Base-by-base conservation (phyloP, 2,329 filamentous ascomycete species). In the Apiospora hydei region DNA sequence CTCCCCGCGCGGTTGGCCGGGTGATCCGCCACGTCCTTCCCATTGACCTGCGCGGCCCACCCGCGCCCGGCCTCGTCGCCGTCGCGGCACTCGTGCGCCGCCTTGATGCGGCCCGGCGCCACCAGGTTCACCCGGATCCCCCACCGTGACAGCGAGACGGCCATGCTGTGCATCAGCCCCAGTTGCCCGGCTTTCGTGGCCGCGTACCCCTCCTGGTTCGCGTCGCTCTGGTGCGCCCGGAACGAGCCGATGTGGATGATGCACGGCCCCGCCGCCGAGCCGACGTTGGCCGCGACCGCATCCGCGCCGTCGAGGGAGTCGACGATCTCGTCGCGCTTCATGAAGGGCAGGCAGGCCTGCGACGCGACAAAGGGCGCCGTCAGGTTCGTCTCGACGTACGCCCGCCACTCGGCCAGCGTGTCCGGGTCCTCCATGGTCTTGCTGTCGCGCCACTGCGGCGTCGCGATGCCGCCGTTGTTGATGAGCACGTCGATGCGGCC, bases 171-270 rank as follows among this genome's bases (percentile, higher is more conserved):
- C 67, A 78, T 82, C 34, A 83, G 76, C 0, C 82, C 81, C 26
- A 83, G 73, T 70, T 81, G 74, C 0, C 80, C 82, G 7, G 81
- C 78, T 79, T 83, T 84, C 66, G 80, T 81, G 3, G 78, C 76
- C 24, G 85, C 86, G 76, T 88, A 87, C 3, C 84, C 84, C 73
- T 86, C 85, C 74, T 85, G 84, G 75, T 86, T 85, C 4, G 83
- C 81, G 74, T 87, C 85, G 43, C 80, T 83, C 73, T 84, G 82
- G 49, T 83, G 78, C 21, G 84, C 84, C 14, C 85, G 83, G 78
- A 86, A 86, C 41, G 82, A 84, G 38, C 83, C 82, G 72, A 86
- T 82, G 74, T 84, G 83, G 57, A 86, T 81, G 74, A 86, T 85
- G 71, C 84, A 85, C 0, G 83, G 84, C 4, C 84, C 84, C 7